Conservation (phyloP, 805 yeast genomes). For the Clavispora vitiphila region DNA sequence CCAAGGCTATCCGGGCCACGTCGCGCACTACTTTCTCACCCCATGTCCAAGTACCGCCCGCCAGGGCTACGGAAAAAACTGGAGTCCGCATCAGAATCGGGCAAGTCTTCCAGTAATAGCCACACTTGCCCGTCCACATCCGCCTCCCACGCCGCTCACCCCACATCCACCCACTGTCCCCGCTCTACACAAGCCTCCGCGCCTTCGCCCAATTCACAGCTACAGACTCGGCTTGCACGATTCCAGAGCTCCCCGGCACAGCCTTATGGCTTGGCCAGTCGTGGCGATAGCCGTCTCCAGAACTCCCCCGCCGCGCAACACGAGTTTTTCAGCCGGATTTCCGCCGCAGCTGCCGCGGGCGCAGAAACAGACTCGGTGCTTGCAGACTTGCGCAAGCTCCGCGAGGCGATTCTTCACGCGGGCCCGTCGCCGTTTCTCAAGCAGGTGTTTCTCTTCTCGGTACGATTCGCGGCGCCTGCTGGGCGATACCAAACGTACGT, state of each 20-base stretch:
- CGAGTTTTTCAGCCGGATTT: constrained; percentile 35
- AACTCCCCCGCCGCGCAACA: constrained; percentile 38
- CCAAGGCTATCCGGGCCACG: too few relatives aligned
- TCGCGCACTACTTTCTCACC: not conserved
- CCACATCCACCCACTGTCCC: too few relatives aligned
- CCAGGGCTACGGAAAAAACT: not conserved
- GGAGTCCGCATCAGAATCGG: too few relatives aligned
- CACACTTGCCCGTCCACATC: too few relatives aligned
- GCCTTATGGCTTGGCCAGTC: constrained; percentile 51
- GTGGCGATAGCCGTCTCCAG: constrained; percentile 56
- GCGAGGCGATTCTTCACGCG: constrained; percentile 49
- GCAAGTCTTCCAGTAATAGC: too few relatives aligned
- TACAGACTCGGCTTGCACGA: not conserved
- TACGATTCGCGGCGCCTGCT: constrained; percentile 38
- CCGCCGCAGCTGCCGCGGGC: constrained; percentile 8
- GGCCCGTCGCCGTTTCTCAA: constrained; percentile 35
- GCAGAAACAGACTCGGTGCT: constrained; percentile 13
- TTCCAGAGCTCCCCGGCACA: not conserved
- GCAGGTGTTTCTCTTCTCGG: constrained; percentile 45
- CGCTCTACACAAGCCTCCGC: too few relatives aligned
- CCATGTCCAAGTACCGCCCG: not conserved
- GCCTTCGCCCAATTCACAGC: too few relatives aligned
- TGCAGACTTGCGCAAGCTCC: constrained; percentile 39
- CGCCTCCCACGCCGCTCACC: too few relatives aligned
- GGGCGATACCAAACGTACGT: constrained; percentile 52